Percentiles rank a stretch among this genome's conserved stretches.
Evolutionary conservation across 1,139 yeast species (phyloP).

Genomic region (Blastobotrys elegans): DNA sequence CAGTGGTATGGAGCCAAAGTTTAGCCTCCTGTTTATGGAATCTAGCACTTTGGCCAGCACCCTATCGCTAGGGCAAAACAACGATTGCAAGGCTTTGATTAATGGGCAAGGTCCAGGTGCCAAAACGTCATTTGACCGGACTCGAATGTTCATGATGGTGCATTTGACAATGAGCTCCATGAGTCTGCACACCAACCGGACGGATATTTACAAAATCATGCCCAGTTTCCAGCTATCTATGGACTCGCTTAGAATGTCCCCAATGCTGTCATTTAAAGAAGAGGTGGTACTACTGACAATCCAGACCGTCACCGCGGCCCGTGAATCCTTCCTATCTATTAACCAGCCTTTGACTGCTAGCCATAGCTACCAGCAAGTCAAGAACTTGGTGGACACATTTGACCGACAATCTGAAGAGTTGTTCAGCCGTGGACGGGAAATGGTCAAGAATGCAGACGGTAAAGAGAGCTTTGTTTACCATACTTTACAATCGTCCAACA

Average conservation of each 20-base stretch:
- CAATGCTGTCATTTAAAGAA: neutral
- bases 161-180: neutral
- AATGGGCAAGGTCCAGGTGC: neutral
- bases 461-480: neutral
- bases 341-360: neutral
- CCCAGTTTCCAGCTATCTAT: neutral
- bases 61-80: neutral
- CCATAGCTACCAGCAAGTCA: neutral
- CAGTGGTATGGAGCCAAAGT: constrained; percentile 7
- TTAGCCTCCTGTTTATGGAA: neutral
- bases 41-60: neutral
- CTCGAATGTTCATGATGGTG: neutral
- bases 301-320: neutral
- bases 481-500: neutral
- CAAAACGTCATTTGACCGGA: constrained; percentile 1
- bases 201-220: neutral
- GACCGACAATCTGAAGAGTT: neutral
- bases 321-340: neutral
- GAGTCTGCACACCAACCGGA: constrained; percentile 3
- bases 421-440: neutral
- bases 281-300: neutral
- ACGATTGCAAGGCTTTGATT: constrained; percentile 1
- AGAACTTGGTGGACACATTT: neutral
- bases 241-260: neutral
- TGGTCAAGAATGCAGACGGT: neutral